Evolutionary conservation across 768 basidiomycete species (phyloP), one percentile per base, ranked within the genome.

Genomic region (Lactarius hatsudake): DNA sequence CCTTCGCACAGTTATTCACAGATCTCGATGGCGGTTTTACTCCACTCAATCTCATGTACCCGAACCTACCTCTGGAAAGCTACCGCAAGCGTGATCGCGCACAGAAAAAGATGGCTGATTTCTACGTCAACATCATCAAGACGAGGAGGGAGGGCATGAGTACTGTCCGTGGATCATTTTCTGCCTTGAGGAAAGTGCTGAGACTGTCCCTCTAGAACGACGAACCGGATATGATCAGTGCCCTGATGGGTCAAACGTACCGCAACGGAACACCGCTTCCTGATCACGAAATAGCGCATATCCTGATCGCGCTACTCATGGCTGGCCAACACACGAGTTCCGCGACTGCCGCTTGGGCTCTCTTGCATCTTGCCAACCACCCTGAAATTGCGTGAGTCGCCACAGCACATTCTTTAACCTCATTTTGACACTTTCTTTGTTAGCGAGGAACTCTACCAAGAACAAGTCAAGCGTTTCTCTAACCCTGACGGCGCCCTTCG

Each of bases 271-370:
- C 83, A 55, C 74, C 82, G 2, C 82, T 98, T 48, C 84, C 82
- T 68, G 95, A 99, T 74, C 88, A 91, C 71, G 94, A 98, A 77
- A 90, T 98, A 67, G 95, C 97, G 0, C 97, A 98, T 75, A 96
- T 99, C 75, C 88, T 99, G 90, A 99, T 98, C 73, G 97, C 97
- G 18, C 85, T 99, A 56, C 87, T 99, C 70, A 98, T 99, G 97
- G 97, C 97, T 54, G 97, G 97, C 45, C 97, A 99, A 79, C 97
- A 99, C 78, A 99, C 97, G 0, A 93, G 91, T 72, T 97, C 97
- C 17, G 89, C 97, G 2, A 90, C 93, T 26, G 88, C 88, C 38
- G 89, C 94, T 12, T 99, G 97, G 97, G 76, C 88, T 18, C 81
- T 98, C 45, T 85, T 98, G 53, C 94, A 97, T 74, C 76, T 98